phyloP scores from a whole-genome alignment of 176 grass and related monocot genomes.

The Carex littledalei region DNA sequence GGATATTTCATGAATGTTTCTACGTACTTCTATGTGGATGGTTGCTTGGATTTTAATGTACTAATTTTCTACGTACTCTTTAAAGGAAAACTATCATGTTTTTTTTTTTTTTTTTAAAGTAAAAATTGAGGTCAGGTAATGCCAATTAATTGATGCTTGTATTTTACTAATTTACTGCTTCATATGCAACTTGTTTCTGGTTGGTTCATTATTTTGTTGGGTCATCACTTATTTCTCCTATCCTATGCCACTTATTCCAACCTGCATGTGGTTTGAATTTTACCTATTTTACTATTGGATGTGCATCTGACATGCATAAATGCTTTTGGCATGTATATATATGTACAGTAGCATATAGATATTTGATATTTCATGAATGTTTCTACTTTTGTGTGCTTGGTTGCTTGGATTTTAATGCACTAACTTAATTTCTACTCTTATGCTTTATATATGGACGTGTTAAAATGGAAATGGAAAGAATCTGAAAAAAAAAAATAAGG shows the following conservation, averaged over 20 bases:
- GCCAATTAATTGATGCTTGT: neutral
- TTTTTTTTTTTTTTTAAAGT: no score
- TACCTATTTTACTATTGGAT: neutral
- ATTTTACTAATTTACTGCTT: constrained; percentile 5
- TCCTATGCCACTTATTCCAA: neutral
- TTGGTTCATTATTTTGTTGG: neutral
- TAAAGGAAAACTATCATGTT: neutral
- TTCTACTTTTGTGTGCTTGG: no score
- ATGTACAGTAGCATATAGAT: neutral
- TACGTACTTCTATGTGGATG: neutral
- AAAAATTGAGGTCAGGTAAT: neutral
- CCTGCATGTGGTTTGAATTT: neutral
- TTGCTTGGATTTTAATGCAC: no score
- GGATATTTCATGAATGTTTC: neutral
- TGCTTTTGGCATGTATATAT: neutral
- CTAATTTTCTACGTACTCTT: neutral
- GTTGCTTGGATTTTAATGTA: neutral
- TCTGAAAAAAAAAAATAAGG: no score
- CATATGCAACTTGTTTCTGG: neutral
- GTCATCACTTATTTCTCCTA: neutral
- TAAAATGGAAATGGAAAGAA: no score
- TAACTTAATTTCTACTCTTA: no score
- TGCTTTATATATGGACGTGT: no score
- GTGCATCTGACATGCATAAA: neutral
- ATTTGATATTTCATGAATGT: no score